These are phyloP conservation scores for Saturnispora mendoncae DNA, from an alignment of 805 yeast genomes.

Conservation along the genomic window DNA sequence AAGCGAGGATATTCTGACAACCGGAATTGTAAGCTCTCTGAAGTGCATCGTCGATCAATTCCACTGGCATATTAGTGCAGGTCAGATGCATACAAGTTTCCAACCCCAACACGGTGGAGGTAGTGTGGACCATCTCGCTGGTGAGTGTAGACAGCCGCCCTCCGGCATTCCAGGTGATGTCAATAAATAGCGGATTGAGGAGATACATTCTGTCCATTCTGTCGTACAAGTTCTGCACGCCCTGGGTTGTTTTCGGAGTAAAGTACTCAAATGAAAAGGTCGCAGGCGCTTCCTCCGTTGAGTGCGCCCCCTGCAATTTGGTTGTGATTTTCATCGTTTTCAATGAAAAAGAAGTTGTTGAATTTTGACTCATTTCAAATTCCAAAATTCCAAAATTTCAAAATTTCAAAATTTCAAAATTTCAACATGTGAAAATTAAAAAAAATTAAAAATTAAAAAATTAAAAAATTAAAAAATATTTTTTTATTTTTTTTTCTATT, in stretches of 20 bases:
- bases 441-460: background rate
- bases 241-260: slow-evolving; percentile 95
- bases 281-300: slow-evolving; percentile 31
- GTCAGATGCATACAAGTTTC: slow-evolving; percentile 98
- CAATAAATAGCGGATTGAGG: slow-evolving; percentile 82
- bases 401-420: too few species aligned
- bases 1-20: slow-evolving; percentile 88
- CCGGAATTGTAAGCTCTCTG: slow-evolving; percentile 82
- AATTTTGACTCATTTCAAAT: slow-evolving; percentile 5
- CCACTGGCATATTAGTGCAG: slow-evolving; percentile 87
- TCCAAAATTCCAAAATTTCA: background rate
- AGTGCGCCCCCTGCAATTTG: slow-evolving; percentile 35
- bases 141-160: slow-evolving; percentile 79
- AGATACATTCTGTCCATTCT: slow-evolving; percentile 97
- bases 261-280: slow-evolving; percentile 95
- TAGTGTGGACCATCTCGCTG: slow-evolving; percentile 83
- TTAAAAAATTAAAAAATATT: too few species aligned
- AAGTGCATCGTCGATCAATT: slow-evolving; percentile 75
- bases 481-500: too few species aligned
- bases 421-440: background rate
- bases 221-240: slow-evolving; percentile 91
- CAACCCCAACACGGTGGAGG: slow-evolving; percentile 82
- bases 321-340: slow-evolving; percentile 37
- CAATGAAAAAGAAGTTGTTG: background rate
- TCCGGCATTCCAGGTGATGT: slow-evolving; percentile 98